Conservation (phyloP, 768 basidiomycete genomes). For the Hydnomerulius pinastri region DNA sequence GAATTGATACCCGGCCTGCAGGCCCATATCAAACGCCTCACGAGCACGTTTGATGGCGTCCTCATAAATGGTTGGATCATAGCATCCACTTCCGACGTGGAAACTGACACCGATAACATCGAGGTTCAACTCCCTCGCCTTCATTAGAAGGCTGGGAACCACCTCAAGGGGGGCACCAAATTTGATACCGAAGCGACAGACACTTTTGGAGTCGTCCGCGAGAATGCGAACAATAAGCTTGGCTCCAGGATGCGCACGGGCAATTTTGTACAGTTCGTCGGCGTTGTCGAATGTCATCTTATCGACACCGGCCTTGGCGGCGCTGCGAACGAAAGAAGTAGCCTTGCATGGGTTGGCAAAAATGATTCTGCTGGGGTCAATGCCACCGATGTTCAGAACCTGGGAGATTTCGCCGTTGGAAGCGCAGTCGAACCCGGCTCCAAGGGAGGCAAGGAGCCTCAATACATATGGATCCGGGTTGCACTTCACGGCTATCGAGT, state of each 20-base stretch:
- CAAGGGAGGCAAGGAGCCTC: constrained; percentile 85
- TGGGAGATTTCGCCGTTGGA: constrained; percentile 90
- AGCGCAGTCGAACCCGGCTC: constrained; percentile 96
- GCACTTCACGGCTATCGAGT: constrained; percentile 83
- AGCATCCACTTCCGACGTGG: constrained; percentile 97
- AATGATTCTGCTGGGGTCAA: constrained; percentile 83
- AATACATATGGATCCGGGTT: constrained; percentile 97
- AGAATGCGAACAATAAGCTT: constrained; percentile 92
- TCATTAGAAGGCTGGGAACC: constrained; percentile 77
- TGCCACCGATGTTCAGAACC: constrained; percentile 72
- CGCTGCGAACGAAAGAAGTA: constrained; percentile 85
- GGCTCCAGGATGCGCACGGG: constrained; percentile 75
- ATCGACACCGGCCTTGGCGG: constrained; percentile 77
- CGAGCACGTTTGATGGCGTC: constrained; percentile 88
- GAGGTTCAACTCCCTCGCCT: constrained; percentile 75
- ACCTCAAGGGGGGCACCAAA: constrained; percentile 89
- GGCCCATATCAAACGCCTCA: constrained; percentile 85
- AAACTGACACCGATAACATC: constrained; percentile 95
- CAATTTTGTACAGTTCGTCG: constrained; percentile 94
- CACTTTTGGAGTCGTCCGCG: constrained; percentile 95
- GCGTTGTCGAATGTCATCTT: constrained; percentile 99
- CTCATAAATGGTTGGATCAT: constrained; percentile 85
- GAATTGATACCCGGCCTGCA: constrained; percentile 78
- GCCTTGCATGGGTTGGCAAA: constrained; percentile 99
- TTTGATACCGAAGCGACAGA: constrained; percentile 93